Base-by-base conservation (phyloP, 2,329 filamentous ascomycete species). In the Periglandula ipomoeae region DNA sequence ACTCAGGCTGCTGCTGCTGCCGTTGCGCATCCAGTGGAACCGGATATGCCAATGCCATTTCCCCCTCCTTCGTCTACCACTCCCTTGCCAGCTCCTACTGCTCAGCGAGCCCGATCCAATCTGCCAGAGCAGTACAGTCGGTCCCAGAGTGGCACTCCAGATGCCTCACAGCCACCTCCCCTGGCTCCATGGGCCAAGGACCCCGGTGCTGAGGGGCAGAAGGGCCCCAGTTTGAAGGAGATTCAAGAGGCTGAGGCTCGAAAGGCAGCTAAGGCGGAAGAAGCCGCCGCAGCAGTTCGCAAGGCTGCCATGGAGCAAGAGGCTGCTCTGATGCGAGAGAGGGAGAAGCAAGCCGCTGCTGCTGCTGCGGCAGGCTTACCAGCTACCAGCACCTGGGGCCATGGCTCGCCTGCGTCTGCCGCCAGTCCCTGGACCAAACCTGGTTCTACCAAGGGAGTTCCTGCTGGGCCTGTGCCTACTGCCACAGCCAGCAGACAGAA, bases 171-270 rank as follows among this genome's bases (percentile, higher is more conserved):
- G 54, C 74, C 78, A 2, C 80, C 89, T 4, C 88, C 91, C 0
- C 71, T 96, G 56, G 93, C 93, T 0, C 93, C 93, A 0, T 98
- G 93, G 93, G 93, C 93, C 5, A 93, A 93, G 65, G 89, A 97
- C 55, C 78, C 79, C 3, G 84, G 86, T 44, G 70, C 74, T 5
- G 76, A 81, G 52, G 70, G 77, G 22, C 81, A 87, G 37, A 94
- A 87, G 66, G 90, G 89, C 0, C 93, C 91, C 2, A 96, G 90
- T 52, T 72, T 98, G 53, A 95, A 89, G 69, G 90, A 98, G 62
- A 98, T 98, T 22, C 93, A 98, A 65, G 91, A 95, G 65, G 85
- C 88, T 4, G 93, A 98, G 65, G 91, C 91, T 32, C 88, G 86
- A 61, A 94, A 93, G 64, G 90, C 90, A 10, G 91, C 91, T 46